Evolutionary conservation across 2,329 filamentous ascomycete genomes (phyloP).

Genomic region (Ambrosiella beaveri): DNA sequence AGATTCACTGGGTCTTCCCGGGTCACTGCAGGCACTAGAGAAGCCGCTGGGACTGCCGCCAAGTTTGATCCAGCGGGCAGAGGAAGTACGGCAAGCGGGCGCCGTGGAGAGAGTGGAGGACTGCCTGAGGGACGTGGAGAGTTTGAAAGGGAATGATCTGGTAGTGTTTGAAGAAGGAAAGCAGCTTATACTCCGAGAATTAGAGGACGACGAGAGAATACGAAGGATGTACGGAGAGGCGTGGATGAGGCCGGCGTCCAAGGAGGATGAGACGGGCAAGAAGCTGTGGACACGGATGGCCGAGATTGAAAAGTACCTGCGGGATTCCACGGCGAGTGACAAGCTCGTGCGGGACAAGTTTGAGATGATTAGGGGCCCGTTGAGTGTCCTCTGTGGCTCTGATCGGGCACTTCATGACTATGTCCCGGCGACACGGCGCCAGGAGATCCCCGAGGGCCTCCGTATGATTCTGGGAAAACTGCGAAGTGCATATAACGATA

Average conservation of each 20-base stretch:
- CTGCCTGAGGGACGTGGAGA: conserved; percentile 77
- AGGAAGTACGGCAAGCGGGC: conserved; percentile 84
- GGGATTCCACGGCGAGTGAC: conserved; percentile 39
- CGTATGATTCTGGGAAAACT: conserved; percentile 64
- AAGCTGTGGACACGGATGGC: conserved; percentile 59
- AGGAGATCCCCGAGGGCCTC: conserved; percentile 62
- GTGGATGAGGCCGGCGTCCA: conserved; percentile 58
- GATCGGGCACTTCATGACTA: conserved; percentile 73
- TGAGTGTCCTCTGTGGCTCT: conserved; percentile 60
- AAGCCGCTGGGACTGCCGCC: conserved; percentile 84
- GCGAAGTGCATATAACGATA: conserved; percentile 67
- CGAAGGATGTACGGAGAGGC: conserved; percentile 66
- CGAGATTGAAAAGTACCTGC: conserved; percentile 79
- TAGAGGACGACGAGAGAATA: conserved; percentile 63
- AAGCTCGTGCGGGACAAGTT: conserved; percentile 59
- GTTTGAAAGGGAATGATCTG: conserved; percentile 65
- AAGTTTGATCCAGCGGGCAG: conserved; percentile 70
- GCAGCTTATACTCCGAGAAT: conserved; percentile 59
- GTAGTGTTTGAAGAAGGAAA: conserved; percentile 70
- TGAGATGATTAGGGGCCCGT: conserved; percentile 52
- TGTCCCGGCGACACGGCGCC: conserved; percentile 69
- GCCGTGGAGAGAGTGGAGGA: conserved; percentile 60
- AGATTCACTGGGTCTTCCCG: conserved; percentile 71
- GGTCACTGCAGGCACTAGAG: conserved; percentile 82
- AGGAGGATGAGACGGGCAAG: conserved; percentile 43